A percentile compares a stretch with the other conserved stretches of the same genome.
phyloP scores from a whole-genome alignment of 306 rosid species.

The Lablab purpureus region DNA sequence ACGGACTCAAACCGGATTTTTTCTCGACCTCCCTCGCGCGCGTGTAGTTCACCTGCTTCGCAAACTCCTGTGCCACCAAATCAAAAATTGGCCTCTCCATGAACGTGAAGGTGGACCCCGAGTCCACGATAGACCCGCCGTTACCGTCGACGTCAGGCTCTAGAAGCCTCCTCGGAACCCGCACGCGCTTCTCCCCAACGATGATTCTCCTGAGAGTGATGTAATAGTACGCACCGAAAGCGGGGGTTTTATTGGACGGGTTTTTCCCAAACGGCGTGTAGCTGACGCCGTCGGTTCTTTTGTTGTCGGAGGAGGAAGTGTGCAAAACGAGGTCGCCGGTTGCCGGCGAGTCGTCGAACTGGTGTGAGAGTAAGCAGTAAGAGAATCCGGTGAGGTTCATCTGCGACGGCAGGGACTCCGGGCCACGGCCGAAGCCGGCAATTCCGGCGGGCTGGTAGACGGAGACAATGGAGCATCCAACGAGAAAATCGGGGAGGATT shows the following conservation, averaged over 20 bases:
- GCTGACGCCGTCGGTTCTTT: conserved; percentile 40
- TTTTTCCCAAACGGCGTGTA: conserved; percentile 71
- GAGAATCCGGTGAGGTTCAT: conserved; percentile 73
- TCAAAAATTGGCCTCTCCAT: conserved; percentile 69
- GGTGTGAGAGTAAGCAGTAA: conserved; percentile 64
- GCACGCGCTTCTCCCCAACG: conserved; percentile 61
- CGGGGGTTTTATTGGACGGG: conserved; percentile 48
- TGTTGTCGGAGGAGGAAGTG: background rate
- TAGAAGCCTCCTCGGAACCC: conserved; percentile 58
- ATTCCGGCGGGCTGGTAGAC: conserved; percentile 72
- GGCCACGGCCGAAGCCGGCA: conserved; percentile 82
- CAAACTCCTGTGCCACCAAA: conserved; percentile 60
- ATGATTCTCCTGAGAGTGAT: conserved; percentile 55
- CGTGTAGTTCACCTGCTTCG: conserved; percentile 59
- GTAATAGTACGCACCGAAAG: conserved; percentile 62
- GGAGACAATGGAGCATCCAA: conserved; percentile 77
- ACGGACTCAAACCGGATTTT: conserved; percentile 67
- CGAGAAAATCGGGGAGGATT: conserved; percentile 52
- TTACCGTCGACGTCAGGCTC: conserved; percentile 57
- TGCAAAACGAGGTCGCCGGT: conserved; percentile 63
- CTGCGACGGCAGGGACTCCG: conserved; percentile 70
- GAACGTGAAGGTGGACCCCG: conserved; percentile 83
- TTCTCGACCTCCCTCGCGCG: conserved; percentile 62
- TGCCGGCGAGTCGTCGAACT: conserved; percentile 59
- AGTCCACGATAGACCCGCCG: conserved; percentile 81